phyloP scores from a whole-genome alignment of 2,329 filamentous ascomycete genomes.

The Blastomyces silverae region DNA sequence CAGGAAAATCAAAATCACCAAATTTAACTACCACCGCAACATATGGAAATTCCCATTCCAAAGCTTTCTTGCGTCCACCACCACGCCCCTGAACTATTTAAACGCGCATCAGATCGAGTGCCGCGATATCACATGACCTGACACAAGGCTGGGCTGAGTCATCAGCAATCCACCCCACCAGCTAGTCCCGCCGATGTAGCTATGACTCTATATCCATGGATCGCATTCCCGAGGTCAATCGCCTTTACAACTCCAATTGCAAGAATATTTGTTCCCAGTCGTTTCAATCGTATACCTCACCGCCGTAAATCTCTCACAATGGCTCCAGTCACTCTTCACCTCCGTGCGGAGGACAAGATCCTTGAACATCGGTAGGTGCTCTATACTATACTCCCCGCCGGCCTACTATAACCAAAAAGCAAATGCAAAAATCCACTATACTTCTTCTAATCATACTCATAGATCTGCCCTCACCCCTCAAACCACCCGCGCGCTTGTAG shows the following conservation, averaged over 20 bases:
- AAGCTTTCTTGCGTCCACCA: no score
- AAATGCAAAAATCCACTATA: background rate
- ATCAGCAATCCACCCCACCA: background rate
- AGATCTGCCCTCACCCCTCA: constrained; percentile 28
- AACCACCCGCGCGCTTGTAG: constrained; percentile 38
- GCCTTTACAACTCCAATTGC: constrained; percentile 7
- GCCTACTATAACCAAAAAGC: background rate
- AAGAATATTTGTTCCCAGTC: background rate
- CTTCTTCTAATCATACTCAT: constrained; percentile 1
- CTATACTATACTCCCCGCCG: background rate
- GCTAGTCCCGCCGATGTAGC: background rate
- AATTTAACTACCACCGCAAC: no score
- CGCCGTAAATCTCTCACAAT: constrained; percentile 3
- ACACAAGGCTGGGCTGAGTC: background rate
- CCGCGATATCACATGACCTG: constrained; percentile 2
- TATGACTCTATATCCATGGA: background rate
- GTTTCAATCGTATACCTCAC: background rate
- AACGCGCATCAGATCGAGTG: no score
- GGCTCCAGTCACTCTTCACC: constrained; percentile 20
- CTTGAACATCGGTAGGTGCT: constrained; percentile 22
- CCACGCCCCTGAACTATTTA: no score
- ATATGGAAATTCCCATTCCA: background rate
- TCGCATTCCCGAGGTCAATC: constrained; percentile 3
- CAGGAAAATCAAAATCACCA: background rate
- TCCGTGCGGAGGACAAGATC: constrained; percentile 24